Evolutionary conservation across 2,329 filamentous ascomycete species (phyloP), one percentile per base, ranked within the genome.

Genomic region (Teratosphaeria epicoccoides): DNA sequence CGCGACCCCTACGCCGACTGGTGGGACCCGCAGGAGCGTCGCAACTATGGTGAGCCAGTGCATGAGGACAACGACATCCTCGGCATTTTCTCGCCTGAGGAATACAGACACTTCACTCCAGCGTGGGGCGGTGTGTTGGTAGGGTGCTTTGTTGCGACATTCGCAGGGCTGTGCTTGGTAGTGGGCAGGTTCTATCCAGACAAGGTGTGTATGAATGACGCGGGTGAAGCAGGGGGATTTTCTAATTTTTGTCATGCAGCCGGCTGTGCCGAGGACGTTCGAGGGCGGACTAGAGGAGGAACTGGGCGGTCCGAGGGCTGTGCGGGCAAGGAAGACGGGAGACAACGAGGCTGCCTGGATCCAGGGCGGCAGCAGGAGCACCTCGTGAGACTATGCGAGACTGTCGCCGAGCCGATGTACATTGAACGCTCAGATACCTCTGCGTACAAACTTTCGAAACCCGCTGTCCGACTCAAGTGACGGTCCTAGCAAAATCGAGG

Each of bases 21-120:
- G 88, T 97, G 89, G 88, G 91, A 98, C 73, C 86, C 89, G 71
- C 93, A 98, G 74, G 93, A 97, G 72, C 84, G 90, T 68, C 83
- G 93, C 65, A 97, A 98, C 78, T 97, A 87, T 69, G 90, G 90
- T 71, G 94, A 98, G 72, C 88, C 91, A 11, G 82, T 95, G 49
- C 91, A 98, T 71, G 94, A 98, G 72, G 93, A 98, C 71, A 86
- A 96, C 71, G 94, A 98, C 69, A 79, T 89, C 52, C 77, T 97
- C 52, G 90, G 89, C 62, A 85, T 95, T 58, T 91, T 98, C 73
- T 85, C 87, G 48, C 82, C 88, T 2, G 83, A 93, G 69, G 84
- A 90, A 64, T 97, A 98, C 75, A 93, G 83, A 51, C 91, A 93
- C 77, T 80, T 81, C 65, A 84, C 79, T 47, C 75, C 90, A 14